phyloP scores from a whole-genome alignment of 805 yeast species.

The Candida mattraensis region DNA sequence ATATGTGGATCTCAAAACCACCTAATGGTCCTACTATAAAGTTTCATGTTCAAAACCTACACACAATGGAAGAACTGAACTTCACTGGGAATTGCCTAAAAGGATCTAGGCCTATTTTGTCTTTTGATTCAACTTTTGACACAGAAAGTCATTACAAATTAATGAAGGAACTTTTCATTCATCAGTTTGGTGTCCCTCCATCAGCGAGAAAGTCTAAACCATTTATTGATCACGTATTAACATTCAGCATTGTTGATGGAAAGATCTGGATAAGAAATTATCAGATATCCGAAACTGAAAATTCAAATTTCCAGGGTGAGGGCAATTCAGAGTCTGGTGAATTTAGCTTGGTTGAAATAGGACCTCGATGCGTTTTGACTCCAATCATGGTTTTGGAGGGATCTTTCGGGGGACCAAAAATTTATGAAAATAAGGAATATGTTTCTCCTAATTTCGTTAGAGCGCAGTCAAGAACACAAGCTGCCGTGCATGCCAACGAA shows the following conservation, averaged over 20 bases:
- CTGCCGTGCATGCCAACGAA: slow-evolving; percentile 73
- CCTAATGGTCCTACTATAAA: slow-evolving; percentile 98
- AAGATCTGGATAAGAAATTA: slow-evolving; percentile 95
- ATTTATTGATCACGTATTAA: slow-evolving; percentile 91
- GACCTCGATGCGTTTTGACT: slow-evolving; percentile 94
- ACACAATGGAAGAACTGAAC: slow-evolving; percentile 92
- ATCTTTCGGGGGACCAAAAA: slow-evolving; percentile 96
- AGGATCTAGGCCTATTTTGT: slow-evolving; percentile 91
- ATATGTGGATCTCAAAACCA: slow-evolving; percentile 92
- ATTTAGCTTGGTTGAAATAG: slow-evolving; percentile 85
- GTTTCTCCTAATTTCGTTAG: slow-evolving; percentile 95
- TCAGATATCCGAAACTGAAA: slow-evolving; percentile 71
- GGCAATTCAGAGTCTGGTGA: slow-evolving; percentile 45
- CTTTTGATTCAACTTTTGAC: slow-evolving; percentile 82
- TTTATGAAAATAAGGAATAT: slow-evolving; percentile 94
- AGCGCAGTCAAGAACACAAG: slow-evolving; percentile 78
- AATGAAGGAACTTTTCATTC: slow-evolving; percentile 79
- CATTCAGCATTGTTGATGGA: slow-evolving; percentile 88
- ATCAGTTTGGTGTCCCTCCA: slow-evolving; percentile 94
- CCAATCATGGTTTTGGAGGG: slow-evolving; percentile 91
- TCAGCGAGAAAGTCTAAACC: slow-evolving; percentile 90
- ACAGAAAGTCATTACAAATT: slow-evolving; percentile 65
- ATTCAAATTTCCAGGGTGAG: slow-evolving; percentile 34
- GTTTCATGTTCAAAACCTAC: slow-evolving; percentile 91
- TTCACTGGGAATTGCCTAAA: slow-evolving; percentile 95